A percentile compares a stretch with the other conserved stretches of the same genome.
These are phyloP conservation scores for Naegleria lovaniensis DNA, from an alignment of 208 protist species.

Conservation along the genomic window DNA sequence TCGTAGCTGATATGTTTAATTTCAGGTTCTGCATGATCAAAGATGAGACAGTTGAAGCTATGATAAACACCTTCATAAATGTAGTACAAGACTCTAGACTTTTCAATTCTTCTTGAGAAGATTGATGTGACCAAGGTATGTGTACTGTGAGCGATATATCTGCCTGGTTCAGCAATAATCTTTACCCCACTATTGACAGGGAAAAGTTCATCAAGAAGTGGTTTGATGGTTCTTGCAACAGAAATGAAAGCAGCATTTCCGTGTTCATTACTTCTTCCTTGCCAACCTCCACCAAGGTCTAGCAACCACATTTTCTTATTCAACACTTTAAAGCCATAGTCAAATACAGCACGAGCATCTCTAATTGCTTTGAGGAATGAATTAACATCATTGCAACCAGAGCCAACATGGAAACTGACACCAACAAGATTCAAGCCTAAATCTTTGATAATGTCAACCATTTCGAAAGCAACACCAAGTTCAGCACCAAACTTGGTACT, in stretches of 20 bases:
- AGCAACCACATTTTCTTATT: slow-evolving; percentile 52
- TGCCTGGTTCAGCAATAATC: slow-evolving; percentile 71
- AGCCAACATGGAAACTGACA: slow-evolving; percentile 78
- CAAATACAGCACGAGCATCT: slow-evolving; percentile 54
- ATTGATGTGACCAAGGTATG: slow-evolving; percentile 64
- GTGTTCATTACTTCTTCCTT: slow-evolving; percentile 42
- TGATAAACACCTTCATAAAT: slow-evolving; percentile 72
- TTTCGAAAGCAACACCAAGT: slow-evolving; percentile 42
- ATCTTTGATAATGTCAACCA: slow-evolving; percentile 49
- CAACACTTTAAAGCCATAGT: slow-evolving; percentile 54
- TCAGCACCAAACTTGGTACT: slow-evolving; percentile 72
- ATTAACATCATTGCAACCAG: slow-evolving; percentile 54
- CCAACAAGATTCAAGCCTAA: slow-evolving; percentile 60
- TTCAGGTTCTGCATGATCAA: slow-evolving; percentile 58
- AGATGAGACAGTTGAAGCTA: slow-evolving; percentile 73
- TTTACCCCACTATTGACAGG: slow-evolving; percentile 42
- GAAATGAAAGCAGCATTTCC: slow-evolving; percentile 44
- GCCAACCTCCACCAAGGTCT: slow-evolving; percentile 77
- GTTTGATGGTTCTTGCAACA: slow-evolving; percentile 54
- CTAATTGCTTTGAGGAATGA: slow-evolving; percentile 59
- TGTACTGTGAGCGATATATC: slow-evolving; percentile 62
- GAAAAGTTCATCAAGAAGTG: slow-evolving; percentile 60
- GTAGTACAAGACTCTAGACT: slow-evolving; percentile 61
- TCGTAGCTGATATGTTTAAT: not conserved
- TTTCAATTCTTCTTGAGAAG: slow-evolving; percentile 40